phyloP scores from a whole-genome alignment of 768 basidiomycete genomes.

The Lyophyllum semitale region DNA sequence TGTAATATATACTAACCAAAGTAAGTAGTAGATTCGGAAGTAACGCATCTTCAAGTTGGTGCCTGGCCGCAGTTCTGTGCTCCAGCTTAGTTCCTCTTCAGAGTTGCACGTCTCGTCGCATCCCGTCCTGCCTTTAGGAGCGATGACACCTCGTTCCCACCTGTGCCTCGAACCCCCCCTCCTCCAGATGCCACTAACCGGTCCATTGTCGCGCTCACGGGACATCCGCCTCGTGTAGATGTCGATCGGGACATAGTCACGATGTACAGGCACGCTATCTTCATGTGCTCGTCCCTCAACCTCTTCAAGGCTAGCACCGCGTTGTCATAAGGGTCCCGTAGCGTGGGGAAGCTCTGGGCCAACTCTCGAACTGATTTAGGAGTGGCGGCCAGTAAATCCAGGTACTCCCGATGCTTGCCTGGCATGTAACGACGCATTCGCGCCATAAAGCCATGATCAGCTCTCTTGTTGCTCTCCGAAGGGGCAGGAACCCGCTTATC shows the following conservation, averaged over 20 bases:
- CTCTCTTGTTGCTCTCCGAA: conserved; percentile 63
- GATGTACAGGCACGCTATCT: conserved; percentile 85
- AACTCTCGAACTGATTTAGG: conserved; percentile 65
- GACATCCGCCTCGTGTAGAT: conserved; percentile 51
- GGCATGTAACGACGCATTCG: conserved; percentile 97
- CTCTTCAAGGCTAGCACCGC: conserved; percentile 79
- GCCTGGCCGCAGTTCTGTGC: not conserved
- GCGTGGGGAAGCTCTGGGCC: conserved; percentile 54
- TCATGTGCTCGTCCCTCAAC: conserved; percentile 87
- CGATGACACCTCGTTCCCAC: conserved; percentile 80
- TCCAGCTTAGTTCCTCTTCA: conserved; percentile 39
- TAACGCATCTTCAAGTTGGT: conserved; percentile 9
- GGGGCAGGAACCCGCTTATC: conserved; percentile 69
- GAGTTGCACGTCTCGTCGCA: conserved; percentile 69
- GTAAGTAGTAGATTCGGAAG: conserved; percentile 12
- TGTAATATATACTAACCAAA: conserved; percentile 17
- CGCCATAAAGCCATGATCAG: conserved; percentile 82
- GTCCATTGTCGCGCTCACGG: conserved; percentile 56
- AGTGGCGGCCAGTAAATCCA: conserved; percentile 61
- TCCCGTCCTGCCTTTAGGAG: conserved; percentile 91
- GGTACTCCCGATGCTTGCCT: conserved; percentile 83
- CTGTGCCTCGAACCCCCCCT: conserved; percentile 78
- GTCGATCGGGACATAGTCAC: conserved; percentile 77
- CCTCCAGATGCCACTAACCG: conserved; percentile 40
- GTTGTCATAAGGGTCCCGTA: conserved; percentile 77